A percentile compares a stretch with the other conserved stretches of the same genome.
phyloP scores from a whole-genome alignment of 2,329 filamentous ascomycete species.

The Alternaria gaisen region DNA sequence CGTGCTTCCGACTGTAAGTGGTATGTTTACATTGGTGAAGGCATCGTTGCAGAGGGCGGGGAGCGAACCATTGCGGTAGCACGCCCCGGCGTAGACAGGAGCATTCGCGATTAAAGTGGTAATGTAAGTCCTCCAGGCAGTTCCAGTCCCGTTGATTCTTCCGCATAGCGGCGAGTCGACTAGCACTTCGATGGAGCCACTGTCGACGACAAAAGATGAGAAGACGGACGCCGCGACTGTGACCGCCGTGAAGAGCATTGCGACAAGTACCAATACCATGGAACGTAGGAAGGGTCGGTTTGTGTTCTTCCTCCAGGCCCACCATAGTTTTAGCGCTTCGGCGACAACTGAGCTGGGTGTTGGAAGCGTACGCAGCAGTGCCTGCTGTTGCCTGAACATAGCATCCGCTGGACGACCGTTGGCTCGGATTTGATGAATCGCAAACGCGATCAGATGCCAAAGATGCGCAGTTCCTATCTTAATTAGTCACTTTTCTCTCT shows the following conservation, averaged over 20 bases:
- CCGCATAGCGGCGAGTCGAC: not conserved
- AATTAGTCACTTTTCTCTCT: not conserved
- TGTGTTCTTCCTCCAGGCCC: constrained; percentile 24
- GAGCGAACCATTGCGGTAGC: not conserved
- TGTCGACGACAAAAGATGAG: constrained; percentile 29
- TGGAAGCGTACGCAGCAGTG: constrained; percentile 28
- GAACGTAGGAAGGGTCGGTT: constrained; percentile 16
- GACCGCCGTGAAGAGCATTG: constrained; percentile 14
- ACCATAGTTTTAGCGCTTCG: constrained; percentile 30
- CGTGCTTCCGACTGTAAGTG: not conserved
- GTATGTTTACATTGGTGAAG: constrained; percentile 6
- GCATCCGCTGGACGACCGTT: constrained; percentile 19
- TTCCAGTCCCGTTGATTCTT: not conserved
- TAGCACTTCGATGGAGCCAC: constrained; percentile 9
- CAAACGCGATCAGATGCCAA: constrained; percentile 32
- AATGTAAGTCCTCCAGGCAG: not conserved
- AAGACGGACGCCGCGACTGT: constrained; percentile 26
- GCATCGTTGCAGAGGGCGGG: not conserved
- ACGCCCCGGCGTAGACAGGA: not conserved
- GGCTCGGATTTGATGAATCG: constrained; percentile 25
- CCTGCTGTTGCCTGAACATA: constrained; percentile 31
- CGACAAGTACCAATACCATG: constrained; percentile 11
- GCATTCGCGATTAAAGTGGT: not conserved
- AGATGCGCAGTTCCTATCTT: constrained; percentile 15
- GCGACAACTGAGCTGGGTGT: constrained; percentile 24